Percentiles rank a stretch among this genome's conserved stretches.
Evolutionary conservation across 2,329 filamentous ascomycete species (phyloP).

Genomic region (Rutstroemia sp.): DNA sequence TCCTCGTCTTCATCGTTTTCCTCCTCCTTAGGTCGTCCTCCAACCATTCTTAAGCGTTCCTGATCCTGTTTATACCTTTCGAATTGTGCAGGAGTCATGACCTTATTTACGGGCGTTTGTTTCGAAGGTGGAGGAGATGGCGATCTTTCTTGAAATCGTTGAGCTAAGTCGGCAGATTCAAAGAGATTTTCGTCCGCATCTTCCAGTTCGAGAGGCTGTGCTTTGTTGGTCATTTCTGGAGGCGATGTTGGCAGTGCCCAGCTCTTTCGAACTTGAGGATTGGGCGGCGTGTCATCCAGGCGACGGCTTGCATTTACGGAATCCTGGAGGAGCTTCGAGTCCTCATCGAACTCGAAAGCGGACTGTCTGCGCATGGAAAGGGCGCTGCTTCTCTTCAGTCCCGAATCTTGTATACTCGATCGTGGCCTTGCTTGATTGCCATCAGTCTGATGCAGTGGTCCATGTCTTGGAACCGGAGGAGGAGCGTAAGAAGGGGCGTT

Average conservation of each 20-base stretch:
- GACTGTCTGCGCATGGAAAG: conserved; percentile 23
- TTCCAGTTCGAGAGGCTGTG: conserved; percentile 20
- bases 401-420: conserved; percentile 8
- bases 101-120: conserved; percentile 54
- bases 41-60: conserved; percentile 46
- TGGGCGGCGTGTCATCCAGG: conserved; percentile 20
- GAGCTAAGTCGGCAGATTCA: conserved; percentile 24
- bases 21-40: conserved; percentile 39
- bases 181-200: conserved; percentile 24
- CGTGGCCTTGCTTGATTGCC: conserved; percentile 3
- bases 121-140: conserved; percentile 10
- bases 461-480: conserved; percentile 5
- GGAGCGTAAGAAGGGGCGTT: conserved; percentile 6
- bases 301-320: conserved; percentile 25
- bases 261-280: conserved; percentile 20
- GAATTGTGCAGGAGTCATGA: conserved; percentile 87
- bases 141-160: conserved; percentile 22
- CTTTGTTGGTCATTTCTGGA: conserved; percentile 14
- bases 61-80: conserved; percentile 73
- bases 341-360: conserved; percentile 27
- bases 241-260: conserved; percentile 22
- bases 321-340: conserved; percentile 28
- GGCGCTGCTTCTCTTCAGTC: conserved; percentile 27
- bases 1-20: conserved; percentile 53
- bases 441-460: conserved; percentile 1